Percentiles rank a stretch among this genome's conserved stretches.
phyloP scores from a whole-genome alignment of 129 eudicot genomes.

The Escallonia rubra region DNA sequence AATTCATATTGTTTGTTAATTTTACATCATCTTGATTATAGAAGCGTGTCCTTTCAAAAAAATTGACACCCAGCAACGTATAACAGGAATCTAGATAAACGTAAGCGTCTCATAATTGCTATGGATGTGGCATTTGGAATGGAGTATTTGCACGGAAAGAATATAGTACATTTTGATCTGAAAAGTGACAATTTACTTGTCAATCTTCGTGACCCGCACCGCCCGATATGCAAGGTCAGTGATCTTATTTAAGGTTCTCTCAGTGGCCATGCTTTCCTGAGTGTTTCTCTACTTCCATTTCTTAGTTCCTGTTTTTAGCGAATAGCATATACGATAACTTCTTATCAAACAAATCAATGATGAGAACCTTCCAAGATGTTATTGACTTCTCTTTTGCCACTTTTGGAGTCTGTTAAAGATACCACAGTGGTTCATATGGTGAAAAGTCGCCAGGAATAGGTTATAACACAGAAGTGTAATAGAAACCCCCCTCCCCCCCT shows the following conservation, averaged over 20 bases:
- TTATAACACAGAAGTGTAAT: too few relatives aligned
- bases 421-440: too few relatives aligned
- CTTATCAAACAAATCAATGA: too few relatives aligned
- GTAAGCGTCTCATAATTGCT: constrained; percentile 79
- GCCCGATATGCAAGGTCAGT: constrained; percentile 94
- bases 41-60: neutral
- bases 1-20: neutral
- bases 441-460: too few relatives aligned
- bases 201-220: constrained; percentile 93
- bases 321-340: too few relatives aligned
- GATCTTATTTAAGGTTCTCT: neutral
- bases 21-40: neutral
- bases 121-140: constrained; percentile 98
- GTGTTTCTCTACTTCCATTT: too few relatives aligned
- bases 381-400: too few relatives aligned
- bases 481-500: too few relatives aligned
- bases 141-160: constrained; percentile 93
- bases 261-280: too few relatives aligned
- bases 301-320: too few relatives aligned
- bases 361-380: too few relatives aligned
- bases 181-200: constrained; percentile 93
- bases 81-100: constrained; percentile 76
- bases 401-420: too few relatives aligned
- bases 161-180: constrained; percentile 84
- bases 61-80: neutral